Base-by-base conservation (phyloP, 352 stramenopile species). In the Phytophthora gonapodyides region DNA sequence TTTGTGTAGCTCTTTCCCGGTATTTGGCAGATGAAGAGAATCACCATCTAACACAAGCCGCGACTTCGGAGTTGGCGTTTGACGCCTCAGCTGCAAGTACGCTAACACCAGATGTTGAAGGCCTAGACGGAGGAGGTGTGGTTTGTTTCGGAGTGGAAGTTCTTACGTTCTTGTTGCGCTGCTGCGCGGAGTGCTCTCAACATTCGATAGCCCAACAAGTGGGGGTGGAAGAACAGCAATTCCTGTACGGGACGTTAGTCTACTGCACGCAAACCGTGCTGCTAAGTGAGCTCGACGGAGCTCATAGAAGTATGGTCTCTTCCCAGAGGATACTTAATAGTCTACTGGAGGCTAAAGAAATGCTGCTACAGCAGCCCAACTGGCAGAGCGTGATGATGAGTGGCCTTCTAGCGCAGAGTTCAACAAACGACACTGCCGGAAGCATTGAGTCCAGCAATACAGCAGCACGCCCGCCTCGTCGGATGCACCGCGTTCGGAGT, bases 231-330 rank as follows among this genome's bases (percentile, higher is more conserved):
- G 67, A 82, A 11, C 80, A 90, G 24, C 84, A 86, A 13, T 91
- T 91, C 37, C 88, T 92, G 57, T 90, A 88, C 47, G 73, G 77
- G 2, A 76, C 71, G 6, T 57, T 94, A 5, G 74, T 94, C 11
- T 94, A 89, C 46, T 88, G 71, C 19, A 58, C 64, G 1, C 82
- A 94, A 61, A 71, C 58, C 0, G 76, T 84, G 7, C 12, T 89
- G 1, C 45, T 94, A 24, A 84, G 68, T 40, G 82, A 90, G 33
- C 48, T 94, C 10, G 71, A 64, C 30, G 71, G 74, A n/a, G 43
- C 57, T 8, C 81, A 91, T 40, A 66, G 66, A 50, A 60, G 53
- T 9, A 51, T 21, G 0, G 30, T 64, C 17, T 71, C 67, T 2
- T 51, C 68, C 0, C 48, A 66, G 13, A 57, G 53, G 10, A 45